Percentiles rank a stretch among this genome's conserved stretches.
Evolutionary conservation across 1,284 basidiomycete species (phyloP).

Genomic region (Phenoliferia sp.): DNA sequence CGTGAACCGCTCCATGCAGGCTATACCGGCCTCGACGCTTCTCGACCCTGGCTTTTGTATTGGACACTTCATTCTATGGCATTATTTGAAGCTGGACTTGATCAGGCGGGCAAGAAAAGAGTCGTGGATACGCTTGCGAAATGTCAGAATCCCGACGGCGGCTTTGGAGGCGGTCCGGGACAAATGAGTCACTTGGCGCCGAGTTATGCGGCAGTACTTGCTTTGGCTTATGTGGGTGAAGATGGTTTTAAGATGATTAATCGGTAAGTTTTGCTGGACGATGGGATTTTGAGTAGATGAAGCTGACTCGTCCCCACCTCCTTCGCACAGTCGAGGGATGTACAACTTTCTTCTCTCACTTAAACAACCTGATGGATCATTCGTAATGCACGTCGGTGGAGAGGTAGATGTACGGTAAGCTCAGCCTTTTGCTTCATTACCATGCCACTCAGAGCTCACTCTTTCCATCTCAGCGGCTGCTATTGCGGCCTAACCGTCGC

Average conservation of each 20-base stretch:
- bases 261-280: constrained; percentile 25
- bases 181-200: constrained; percentile 84
- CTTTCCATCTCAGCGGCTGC: constrained; percentile 52
- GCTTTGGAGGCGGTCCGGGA: constrained; percentile 81
- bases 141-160: constrained; percentile 75
- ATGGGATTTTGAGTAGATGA: not conserved
- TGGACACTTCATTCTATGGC: constrained; percentile 83
- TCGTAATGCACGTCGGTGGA: constrained; percentile 77
- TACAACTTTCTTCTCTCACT: constrained; percentile 88
- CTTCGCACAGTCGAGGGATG: constrained; percentile 61
- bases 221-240: constrained; percentile 68
- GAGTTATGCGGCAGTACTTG: constrained; percentile 82
- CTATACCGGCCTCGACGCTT: constrained; percentile 81
- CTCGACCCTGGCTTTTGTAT: constrained; percentile 85
- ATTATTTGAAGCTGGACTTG: constrained; percentile 67
- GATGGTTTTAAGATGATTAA: constrained; percentile 45
- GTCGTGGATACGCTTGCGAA: constrained; percentile 70
- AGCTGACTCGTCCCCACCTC: not conserved
- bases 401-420: constrained; percentile 87
- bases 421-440: not conserved
- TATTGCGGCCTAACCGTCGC: constrained; percentile 73
- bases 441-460: constrained; percentile 2
- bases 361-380: constrained; percentile 92
- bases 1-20: constrained; percentile 55
- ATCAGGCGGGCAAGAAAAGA: constrained; percentile 65